phyloP scores from a whole-genome alignment of 208 protist genomes.

The Eutreptiella sp. region DNA sequence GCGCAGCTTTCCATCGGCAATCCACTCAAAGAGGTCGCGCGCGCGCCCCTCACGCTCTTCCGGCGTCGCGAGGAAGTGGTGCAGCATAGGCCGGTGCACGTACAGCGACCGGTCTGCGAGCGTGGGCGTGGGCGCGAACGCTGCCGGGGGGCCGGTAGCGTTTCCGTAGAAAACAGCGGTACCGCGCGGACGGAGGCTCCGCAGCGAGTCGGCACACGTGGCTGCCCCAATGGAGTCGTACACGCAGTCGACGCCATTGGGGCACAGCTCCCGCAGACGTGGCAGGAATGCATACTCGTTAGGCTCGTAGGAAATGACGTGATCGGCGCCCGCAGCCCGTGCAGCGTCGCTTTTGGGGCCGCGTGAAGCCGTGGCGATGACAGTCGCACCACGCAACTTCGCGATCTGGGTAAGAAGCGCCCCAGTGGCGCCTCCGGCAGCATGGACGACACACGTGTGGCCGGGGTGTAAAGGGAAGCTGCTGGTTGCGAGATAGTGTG shows the following conservation, averaged over 20 bases:
- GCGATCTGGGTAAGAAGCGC: slow-evolving; percentile 76
- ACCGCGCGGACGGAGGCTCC: slow-evolving; percentile 58
- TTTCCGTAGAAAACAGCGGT: slow-evolving; percentile 80
- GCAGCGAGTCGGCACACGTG: slow-evolving; percentile 62
- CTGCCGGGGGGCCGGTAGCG: slow-evolving; percentile 66
- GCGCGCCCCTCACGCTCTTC: slow-evolving; percentile 44
- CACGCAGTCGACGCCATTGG: slow-evolving; percentile 61
- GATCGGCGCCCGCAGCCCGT: slow-evolving; percentile 46
- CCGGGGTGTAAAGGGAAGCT: no score
- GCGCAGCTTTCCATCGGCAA: slow-evolving; percentile 44
- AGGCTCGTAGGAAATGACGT: slow-evolving; percentile 61
- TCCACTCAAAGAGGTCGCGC: slow-evolving; percentile 57
- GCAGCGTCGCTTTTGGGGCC: slow-evolving; percentile 58
- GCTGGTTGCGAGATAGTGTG: no score
- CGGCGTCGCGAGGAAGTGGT: slow-evolving; percentile 47
- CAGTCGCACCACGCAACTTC: slow-evolving; percentile 70
- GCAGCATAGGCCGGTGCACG: slow-evolving; percentile 63
- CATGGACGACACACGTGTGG: no score
- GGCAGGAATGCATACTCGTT: slow-evolving; percentile 33
- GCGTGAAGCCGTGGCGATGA: slow-evolving; percentile 73
- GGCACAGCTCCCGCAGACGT: slow-evolving; percentile 47
- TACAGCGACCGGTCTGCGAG: slow-evolving; percentile 54
- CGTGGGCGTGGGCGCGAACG: slow-evolving; percentile 55
- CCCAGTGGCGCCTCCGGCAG: slow-evolving; percentile 72
- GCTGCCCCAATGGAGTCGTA: slow-evolving; percentile 76